These are phyloP conservation scores for Saprolegnia diclina DNA, from an alignment of 352 stramenopile species.

Conservation along the genomic window DNA sequence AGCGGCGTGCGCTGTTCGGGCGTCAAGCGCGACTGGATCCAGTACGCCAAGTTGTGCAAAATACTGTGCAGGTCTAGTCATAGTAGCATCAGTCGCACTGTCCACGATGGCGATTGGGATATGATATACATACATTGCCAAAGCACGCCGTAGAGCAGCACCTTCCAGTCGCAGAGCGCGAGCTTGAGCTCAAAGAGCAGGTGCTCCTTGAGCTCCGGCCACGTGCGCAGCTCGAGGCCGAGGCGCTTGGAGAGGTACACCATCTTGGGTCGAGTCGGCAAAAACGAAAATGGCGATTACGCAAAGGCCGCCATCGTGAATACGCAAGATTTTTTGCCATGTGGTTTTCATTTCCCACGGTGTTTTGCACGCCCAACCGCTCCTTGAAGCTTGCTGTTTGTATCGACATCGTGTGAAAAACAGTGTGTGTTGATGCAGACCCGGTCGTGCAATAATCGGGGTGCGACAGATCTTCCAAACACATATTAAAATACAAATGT, in stretches of 20 bases:
- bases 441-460: background rate
- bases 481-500: background rate
- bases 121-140: slow-evolving; percentile 26
- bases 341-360: background rate
- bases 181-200: slow-evolving; percentile 22
- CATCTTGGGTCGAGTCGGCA: background rate
- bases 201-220: slow-evolving; percentile 17
- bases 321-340: background rate
- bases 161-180: slow-evolving; percentile 14
- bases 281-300: background rate
- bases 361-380: background rate
- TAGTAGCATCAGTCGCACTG: background rate
- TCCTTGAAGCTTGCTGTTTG: background rate
- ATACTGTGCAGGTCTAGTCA: slow-evolving; percentile 59
- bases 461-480: background rate
- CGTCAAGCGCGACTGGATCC: slow-evolving; percentile 67
- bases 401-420: background rate
- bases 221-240: slow-evolving; percentile 11
- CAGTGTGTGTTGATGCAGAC: background rate
- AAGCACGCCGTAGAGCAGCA: slow-evolving; percentile 1
- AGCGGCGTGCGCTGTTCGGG: slow-evolving; percentile 63
- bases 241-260: background rate
- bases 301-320: background rate
- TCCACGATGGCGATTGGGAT: background rate
- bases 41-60: slow-evolving; percentile 86